Conservation (phyloP, 495 filamentous ascomycete genomes). For the Clohesyomyces aquaticus region DNA sequence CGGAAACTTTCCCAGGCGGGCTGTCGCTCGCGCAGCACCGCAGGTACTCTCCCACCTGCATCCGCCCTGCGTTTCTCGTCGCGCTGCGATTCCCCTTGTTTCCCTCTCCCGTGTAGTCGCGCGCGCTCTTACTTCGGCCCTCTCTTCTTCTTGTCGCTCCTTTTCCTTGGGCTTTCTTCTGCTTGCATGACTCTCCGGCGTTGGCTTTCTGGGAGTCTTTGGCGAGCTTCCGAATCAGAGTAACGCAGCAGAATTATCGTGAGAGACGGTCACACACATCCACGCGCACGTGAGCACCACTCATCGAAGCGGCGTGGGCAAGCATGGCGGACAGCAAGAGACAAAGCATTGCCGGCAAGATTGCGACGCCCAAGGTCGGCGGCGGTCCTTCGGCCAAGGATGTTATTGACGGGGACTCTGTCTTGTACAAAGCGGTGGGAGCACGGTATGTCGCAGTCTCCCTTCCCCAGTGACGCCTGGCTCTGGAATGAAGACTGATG, state of each 20-base stretch:
- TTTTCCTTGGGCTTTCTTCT: constrained; percentile 35
- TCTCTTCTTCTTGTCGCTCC: constrained; percentile 41
- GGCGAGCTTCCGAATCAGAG: constrained; percentile 26
- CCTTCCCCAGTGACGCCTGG: background rate
- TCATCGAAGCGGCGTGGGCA: background rate
- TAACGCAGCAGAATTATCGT: constrained; percentile 8
- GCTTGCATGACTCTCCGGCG: constrained; percentile 39
- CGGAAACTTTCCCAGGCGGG: constrained; percentile 12
- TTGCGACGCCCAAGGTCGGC: constrained; percentile 47
- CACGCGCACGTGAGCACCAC: background rate
- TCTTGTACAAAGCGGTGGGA: constrained; percentile 47
- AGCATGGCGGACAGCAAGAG: constrained; percentile 47
- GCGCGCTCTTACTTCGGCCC: constrained; percentile 13
- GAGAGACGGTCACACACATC: constrained; percentile 5
- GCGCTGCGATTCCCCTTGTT: constrained; percentile 4
- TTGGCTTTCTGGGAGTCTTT: constrained; percentile 34
- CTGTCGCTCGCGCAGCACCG: constrained; percentile 6
- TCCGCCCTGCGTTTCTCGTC: background rate
- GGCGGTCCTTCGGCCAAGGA: constrained; percentile 31
- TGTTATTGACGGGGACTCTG: constrained; percentile 39
- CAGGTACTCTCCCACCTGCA: constrained; percentile 21
- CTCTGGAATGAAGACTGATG: constrained; percentile 6
- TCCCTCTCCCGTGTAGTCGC: constrained; percentile 15
- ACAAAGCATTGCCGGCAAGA: constrained; percentile 43
- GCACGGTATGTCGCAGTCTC: constrained; percentile 42